Evolutionary conservation across 768 basidiomycete species (phyloP), one percentile per base, ranked within the genome.

Genomic region (Coprinopsis sp.): DNA sequence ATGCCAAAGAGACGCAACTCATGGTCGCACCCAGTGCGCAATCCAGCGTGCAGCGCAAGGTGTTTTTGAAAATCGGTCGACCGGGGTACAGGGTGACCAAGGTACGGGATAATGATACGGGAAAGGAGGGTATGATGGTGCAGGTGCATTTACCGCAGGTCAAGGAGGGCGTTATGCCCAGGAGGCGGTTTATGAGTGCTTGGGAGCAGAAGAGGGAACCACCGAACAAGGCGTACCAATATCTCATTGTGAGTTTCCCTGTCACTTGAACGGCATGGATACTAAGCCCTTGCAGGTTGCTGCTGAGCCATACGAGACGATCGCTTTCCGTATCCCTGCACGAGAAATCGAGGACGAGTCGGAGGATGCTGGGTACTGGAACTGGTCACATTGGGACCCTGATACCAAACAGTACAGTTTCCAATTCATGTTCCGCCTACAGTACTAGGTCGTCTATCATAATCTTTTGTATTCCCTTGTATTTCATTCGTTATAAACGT

Each of bases 301-400:
- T 14, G 93, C 96, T n/a, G 96, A 98, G 58, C 94, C 95, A 4
- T 99, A 98, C 61, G 96, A 99, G 68, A 97, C 94, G 3, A 92
- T 99, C 55, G 91, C 93, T n/a, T 98, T 98, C 75, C 90, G 94
- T 14, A 92, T 99, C 59, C 96, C 95, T 37, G 89, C 96, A 21
- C 82, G 91, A 41, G 94, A 98, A 67, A 94, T 99, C 51, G 94
- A 98, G 66, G 91, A 95, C 57, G 91, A 92, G 59, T 79, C 88
- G 37, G 86, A 91, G 50, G 91, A 94, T 56, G 87, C 86, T 23
- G 84, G 85, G 13, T 89, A 84, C 54, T 92, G 88, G 87, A 91
- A 90, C 57, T 99, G 96, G 96, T 94, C 94, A 31, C 90, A 97
- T 60, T 98, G 95, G 96, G 96, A 98, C 63, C 82, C 89, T n/a